Conservation (phyloP, 495 filamentous ascomycete genomes). For the Chaetomium tenue region DNA sequence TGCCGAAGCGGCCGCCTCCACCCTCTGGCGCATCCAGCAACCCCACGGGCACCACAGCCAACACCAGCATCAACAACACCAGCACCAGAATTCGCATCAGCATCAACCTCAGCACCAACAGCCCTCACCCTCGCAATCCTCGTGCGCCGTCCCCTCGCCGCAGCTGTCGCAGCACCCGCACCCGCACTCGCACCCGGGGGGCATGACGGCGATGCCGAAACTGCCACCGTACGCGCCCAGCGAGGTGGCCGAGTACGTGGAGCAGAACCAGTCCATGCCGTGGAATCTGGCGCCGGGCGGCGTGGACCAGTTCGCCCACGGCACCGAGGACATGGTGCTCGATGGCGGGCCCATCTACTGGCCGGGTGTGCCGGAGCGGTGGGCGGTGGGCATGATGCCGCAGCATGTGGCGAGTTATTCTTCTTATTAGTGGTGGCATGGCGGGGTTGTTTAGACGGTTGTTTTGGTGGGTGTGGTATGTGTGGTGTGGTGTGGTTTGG, state of each 20-base stretch:
- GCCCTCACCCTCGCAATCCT: not conserved
- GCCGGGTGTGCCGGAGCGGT: constrained; percentile 26
- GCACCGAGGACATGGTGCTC: constrained; percentile 27
- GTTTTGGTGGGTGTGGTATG: too few species aligned
- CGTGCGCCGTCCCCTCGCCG: constrained; percentile 6
- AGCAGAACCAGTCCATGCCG: constrained; percentile 35
- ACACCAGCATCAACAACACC: not conserved
- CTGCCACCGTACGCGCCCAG: constrained; percentile 26
- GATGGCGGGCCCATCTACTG: constrained; percentile 33
- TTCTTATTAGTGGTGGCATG: not conserved
- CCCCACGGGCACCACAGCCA: constrained; percentile 3
- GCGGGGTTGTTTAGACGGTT: too few species aligned
- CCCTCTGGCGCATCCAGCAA: constrained; percentile 20
- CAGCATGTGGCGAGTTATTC: constrained; percentile 2
- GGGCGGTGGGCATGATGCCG: not conserved
- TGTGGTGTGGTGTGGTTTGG: too few species aligned
- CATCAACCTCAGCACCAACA: constrained; percentile 4
- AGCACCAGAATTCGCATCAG: not conserved
- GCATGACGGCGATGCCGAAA: constrained; percentile 14
- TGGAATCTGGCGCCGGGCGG: constrained; percentile 40
- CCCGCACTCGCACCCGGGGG: not conserved
- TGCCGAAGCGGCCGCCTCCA: constrained; percentile 17
- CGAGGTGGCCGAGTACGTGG: constrained; percentile 33
- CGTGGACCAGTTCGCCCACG: constrained; percentile 44
- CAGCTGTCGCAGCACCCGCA: constrained; percentile 9